A percentile compares a stretch with the other conserved stretches of the same genome.
Conservation (phyloP, 371 early-diverging fungal genomes). For the Mucor mucedo region DNA sequence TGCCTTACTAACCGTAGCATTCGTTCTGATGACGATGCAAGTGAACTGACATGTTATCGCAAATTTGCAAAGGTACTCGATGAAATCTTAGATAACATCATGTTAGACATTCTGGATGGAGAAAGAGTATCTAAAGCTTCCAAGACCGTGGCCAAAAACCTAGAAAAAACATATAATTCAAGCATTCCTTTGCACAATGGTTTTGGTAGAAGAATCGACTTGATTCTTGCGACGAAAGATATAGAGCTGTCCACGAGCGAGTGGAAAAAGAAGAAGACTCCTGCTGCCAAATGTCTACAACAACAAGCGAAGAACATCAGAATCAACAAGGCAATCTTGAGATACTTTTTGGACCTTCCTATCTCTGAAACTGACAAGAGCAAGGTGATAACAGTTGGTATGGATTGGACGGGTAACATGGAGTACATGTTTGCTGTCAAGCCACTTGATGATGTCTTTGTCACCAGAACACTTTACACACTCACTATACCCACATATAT, state of each 20-base stretch:
- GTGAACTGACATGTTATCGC: slow-evolving; percentile 25
- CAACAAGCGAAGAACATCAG: slow-evolving; percentile 25
- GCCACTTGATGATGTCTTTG: slow-evolving; percentile 9
- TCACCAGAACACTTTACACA: slow-evolving; percentile 7
- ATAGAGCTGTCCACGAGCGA: slow-evolving; percentile 23
- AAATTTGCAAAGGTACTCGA: slow-evolving; percentile 26
- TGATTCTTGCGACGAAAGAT: slow-evolving; percentile 23
- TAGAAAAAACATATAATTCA: slow-evolving; percentile 14
- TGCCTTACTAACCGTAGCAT: slow-evolving; percentile 16
- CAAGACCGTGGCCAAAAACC: slow-evolving; percentile 12
- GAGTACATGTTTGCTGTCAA: slow-evolving; percentile 24
- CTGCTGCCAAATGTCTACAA: slow-evolving; percentile 19
- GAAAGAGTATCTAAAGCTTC: slow-evolving; percentile 15
- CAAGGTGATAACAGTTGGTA: slow-evolving; percentile 20
- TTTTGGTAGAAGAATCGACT: slow-evolving; percentile 27
- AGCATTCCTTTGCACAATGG: slow-evolving; percentile 18
- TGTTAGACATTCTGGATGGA: slow-evolving; percentile 21
- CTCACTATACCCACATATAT: slow-evolving; percentile 14
- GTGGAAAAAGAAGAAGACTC: slow-evolving; percentile 22
- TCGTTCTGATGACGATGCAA: slow-evolving; percentile 12
- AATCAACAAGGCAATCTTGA: slow-evolving; percentile 26
- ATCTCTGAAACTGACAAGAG: slow-evolving; percentile 11
- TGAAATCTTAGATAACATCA: slow-evolving; percentile 19
- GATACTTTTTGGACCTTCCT: slow-evolving; percentile 15
- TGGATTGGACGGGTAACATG: slow-evolving; percentile 23